Evolutionary conservation across 75 land plant species (phyloP), one percentile per base, ranked within the genome.

Genomic region (Pinus tabuliformis): DNA sequence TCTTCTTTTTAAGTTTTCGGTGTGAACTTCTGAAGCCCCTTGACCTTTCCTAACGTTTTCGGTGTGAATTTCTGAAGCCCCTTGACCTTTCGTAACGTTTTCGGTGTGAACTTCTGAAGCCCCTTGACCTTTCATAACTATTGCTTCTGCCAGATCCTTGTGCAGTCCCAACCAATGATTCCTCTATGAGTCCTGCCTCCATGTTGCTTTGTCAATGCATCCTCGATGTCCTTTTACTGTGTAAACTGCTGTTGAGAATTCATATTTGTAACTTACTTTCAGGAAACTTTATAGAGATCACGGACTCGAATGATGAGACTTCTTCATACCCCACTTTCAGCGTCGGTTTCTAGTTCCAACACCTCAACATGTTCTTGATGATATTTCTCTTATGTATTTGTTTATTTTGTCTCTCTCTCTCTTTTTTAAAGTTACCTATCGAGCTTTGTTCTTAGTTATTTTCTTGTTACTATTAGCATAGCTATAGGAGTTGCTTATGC

Each of bases 151-250:
- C 52, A 8, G 8, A 12, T 45, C 28, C 20, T 12, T 68, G 17
- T 68, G 37, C 49, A 21, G 71, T 68, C 71, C 42, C n/a, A 68
- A 39, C n/a, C 71, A 68, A 42, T 68, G 52, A 68, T 21, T 39
- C 22, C 5, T 45, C 6, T 36, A 11, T 36, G 37, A 36, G 70
- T 3, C 71, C 21, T 39, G 33, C 13, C 3, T 42, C 71, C 71
- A 2, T 68, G 37, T 68, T 68, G 9, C 71, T 42, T 8, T 20
- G 17, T 68, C 7, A 42, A 68, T 68, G 42, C 49, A n/a, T 12
- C 49, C 42, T 45, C 72, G 42, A 3, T 68, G 42, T 21, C 72
- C 22, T n/a, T 49, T 49, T 49, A 68, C 22, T 1, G 8, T 42
- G 42, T 42, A 68, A 42, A 68, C 49, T 13, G 9, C 42, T 22